Percentiles rank a stretch among this genome's conserved stretches.
These are phyloP conservation scores for Talaromyces proteolyticus DNA, from an alignment of 495 filamentous ascomycete species.

Conservation along the genomic window DNA sequence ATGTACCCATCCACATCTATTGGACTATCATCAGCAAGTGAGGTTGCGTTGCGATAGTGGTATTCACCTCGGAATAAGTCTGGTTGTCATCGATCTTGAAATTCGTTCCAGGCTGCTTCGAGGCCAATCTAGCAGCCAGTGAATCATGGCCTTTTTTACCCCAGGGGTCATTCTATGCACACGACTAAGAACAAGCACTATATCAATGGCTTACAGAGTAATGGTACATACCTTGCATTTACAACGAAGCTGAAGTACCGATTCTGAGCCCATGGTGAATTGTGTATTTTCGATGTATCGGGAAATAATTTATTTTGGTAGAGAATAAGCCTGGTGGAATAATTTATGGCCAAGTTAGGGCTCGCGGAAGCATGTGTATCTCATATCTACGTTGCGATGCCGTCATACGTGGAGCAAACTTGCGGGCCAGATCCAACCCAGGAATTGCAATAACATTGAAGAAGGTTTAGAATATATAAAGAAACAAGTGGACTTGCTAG, in stretches of 20 bases:
- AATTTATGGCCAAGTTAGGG: conserved; percentile 2
- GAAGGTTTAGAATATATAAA: too few species aligned
- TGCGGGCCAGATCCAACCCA: not conserved
- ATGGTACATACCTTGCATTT: conserved; percentile 28
- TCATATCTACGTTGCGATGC: conserved; percentile 7
- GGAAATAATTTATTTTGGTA: not conserved
- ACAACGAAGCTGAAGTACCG: conserved; percentile 36
- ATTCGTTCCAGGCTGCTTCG: conserved; percentile 32
- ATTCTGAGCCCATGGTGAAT: conserved; percentile 10
- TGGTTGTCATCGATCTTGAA: conserved; percentile 34
- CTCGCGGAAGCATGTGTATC: not conserved
- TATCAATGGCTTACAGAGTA: not conserved
- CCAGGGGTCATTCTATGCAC: conserved; percentile 38
- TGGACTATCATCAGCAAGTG: not conserved
- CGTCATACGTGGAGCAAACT: conserved; percentile 5
- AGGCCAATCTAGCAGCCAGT: conserved; percentile 32
- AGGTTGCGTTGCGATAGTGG: too few species aligned
- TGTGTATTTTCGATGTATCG: not conserved
- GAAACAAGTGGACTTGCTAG: too few species aligned
- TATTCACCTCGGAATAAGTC: conserved; percentile 37
- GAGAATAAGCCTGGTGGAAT: too few species aligned
- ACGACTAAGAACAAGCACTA: too few species aligned
- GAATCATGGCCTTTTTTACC: conserved; percentile 42
- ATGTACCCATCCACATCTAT: conserved; percentile 79
- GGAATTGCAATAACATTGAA: too few species aligned